Evolutionary conservation across 2,329 filamentous ascomycete genomes (phyloP).

Genomic region (Hypocrella siamensis): DNA sequence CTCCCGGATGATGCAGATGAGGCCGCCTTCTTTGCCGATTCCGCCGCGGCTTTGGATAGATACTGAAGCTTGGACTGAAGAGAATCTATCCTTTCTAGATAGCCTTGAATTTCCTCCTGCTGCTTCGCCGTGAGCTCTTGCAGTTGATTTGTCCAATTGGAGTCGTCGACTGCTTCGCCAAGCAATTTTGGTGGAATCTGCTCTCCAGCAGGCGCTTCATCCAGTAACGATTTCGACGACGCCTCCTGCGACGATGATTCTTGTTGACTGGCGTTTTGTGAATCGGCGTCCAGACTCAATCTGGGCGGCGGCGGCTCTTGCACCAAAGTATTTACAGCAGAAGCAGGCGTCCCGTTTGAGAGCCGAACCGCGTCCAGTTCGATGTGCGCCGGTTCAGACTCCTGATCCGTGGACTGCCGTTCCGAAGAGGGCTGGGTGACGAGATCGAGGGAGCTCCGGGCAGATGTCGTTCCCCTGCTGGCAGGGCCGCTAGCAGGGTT

Average conservation of each 20-base stretch:
- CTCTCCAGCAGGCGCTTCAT: background rate
- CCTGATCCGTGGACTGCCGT: constrained; percentile 11
- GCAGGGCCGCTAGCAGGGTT: constrained; percentile 20
- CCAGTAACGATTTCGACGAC: no score
- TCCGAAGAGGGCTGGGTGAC: constrained; percentile 13
- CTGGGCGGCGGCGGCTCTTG: no score
- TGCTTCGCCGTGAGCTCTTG: constrained; percentile 23
- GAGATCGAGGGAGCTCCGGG: constrained; percentile 21
- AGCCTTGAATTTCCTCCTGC: constrained; percentile 68
- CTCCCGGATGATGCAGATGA: constrained; percentile 47
- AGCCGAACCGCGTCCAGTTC: background rate
- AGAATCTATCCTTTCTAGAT: constrained; percentile 82
- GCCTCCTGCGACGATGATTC: no score
- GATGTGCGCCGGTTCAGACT: constrained; percentile 1
- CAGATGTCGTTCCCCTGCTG: constrained; percentile 26
- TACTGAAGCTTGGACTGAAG: constrained; percentile 85
- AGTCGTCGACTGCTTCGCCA: background rate
- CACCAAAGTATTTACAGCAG: no score
- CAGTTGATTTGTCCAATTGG: constrained; percentile 7
- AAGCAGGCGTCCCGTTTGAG: background rate
- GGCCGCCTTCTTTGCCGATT: constrained; percentile 55
- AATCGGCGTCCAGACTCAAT: no score
- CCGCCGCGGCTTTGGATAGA: constrained; percentile 63
- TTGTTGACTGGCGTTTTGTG: no score
- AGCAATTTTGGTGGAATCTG: background rate